Evolutionary conservation across 2,329 filamentous ascomycete species (phyloP), one percentile per base, ranked within the genome.

Genomic region (Scopulariopsis brevicaulis): DNA sequence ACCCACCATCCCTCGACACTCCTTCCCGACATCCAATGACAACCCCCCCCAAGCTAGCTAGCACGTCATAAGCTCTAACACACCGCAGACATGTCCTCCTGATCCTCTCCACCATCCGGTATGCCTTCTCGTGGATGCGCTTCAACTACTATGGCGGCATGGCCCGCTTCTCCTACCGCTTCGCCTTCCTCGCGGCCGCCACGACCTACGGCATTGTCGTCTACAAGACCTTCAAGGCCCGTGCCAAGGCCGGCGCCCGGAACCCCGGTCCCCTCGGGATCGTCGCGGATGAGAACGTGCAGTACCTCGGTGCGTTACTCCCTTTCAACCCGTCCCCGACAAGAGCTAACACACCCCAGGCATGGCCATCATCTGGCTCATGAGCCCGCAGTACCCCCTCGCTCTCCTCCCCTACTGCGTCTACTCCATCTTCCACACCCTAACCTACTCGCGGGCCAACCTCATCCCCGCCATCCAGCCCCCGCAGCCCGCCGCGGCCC

Each of bases 381-480:
- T 93, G 74, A 85, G 87, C 61, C 88, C 89, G 65, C 92, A 96
- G 76, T 87, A 95, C 67, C 86, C 90, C 43, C 81, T 96, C 65
- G 94, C 94, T 58, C 83, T 99, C 67, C 83, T 96, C 58, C 94
- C 94, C 32, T 99, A 96, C 77, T 86, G 85, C 65, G 90, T 99
- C 73, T 99, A 97, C 83, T 97, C 93, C 60, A 75, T 97, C 73
- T 99, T 99, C 85, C 94, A 99, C 76, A 91, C 97, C 65, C 90
- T 92, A 61, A 97, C 94, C 63, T 99, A 99, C 77, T 89, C 89
- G 64, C 91, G 94, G 72, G 88, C 89, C 71, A 96, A 96, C 77
- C 76, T 99, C 63, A 88, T 99, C 66, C 94, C 94, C 61, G 90
- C 89, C 62, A 70, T 99, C 66, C 80, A 87, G 67, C 89, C 91